These are phyloP conservation scores for Lipomyces orientalis DNA, from an alignment of 805 yeast genomes.

Conservation along the genomic window DNA sequence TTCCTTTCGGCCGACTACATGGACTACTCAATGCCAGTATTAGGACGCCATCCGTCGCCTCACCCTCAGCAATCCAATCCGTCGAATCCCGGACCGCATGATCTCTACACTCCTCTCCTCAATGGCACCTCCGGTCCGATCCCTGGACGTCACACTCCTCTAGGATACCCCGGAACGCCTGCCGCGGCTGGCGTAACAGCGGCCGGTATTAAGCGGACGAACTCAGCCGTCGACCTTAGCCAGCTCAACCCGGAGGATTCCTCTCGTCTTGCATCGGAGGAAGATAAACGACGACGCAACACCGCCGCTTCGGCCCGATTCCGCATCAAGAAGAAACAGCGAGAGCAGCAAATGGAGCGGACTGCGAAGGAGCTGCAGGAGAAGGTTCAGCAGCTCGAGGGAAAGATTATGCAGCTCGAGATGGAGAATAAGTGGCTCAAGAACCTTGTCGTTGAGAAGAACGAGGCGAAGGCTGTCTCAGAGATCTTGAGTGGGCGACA, in stretches of 20 bases:
- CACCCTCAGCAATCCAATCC: conserved; percentile 1
- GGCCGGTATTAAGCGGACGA: conserved; percentile 39
- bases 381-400: conserved; percentile 66
- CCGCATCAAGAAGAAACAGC: conserved; percentile 86
- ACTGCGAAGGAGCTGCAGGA: conserved; percentile 75
- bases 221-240: conserved; percentile 3
- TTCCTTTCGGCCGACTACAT: conserved; percentile 27
- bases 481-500: conserved; percentile 23
- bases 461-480: conserved; percentile 43
- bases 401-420: conserved; percentile 79
- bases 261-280: conserved; percentile 49
- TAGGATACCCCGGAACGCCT: conserved; percentile 7
- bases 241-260: conserved; percentile 26
- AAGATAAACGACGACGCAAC: conserved; percentile 81
- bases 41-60: conserved; percentile 3
- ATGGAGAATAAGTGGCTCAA: conserved; percentile 90
- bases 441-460: conserved; percentile 80
- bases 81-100: conserved; percentile 14
- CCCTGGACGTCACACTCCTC: background rate
- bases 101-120: conserved; percentile 21
- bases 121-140: background rate
- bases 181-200: conserved; percentile 8
- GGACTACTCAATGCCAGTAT: conserved; percentile 18
- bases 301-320: conserved; percentile 96
- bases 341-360: conserved; percentile 89